phyloP scores from a whole-genome alignment of 352 stramenopile species.

The Globisporangium acanthophoron region DNA sequence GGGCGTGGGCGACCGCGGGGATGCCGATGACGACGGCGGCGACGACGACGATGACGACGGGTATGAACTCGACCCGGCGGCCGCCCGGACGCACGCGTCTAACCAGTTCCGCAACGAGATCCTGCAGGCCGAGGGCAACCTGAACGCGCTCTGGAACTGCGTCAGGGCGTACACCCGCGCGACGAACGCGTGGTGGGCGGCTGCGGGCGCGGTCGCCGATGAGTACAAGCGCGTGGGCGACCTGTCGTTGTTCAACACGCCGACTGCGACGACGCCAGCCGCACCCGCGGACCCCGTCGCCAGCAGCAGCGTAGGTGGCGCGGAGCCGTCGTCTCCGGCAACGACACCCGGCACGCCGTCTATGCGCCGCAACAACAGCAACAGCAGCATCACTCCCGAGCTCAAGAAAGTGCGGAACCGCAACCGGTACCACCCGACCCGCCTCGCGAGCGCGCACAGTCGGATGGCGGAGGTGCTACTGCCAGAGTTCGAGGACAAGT shows the following conservation, averaged over 20 bases:
- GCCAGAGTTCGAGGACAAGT: slow-evolving; percentile 35
- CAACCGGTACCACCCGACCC: slow-evolving; percentile 11
- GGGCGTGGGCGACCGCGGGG: slow-evolving; percentile 25
- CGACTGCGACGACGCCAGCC: slow-evolving; percentile 3
- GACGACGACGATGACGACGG: not conserved
- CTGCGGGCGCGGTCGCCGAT: slow-evolving; percentile 41
- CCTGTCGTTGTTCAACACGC: slow-evolving; percentile 41
- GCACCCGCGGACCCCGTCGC: not conserved
- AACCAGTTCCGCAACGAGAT: slow-evolving; percentile 69
- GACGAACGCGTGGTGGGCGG: slow-evolving; percentile 55
- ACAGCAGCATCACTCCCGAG: not conserved
- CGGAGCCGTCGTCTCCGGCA: not conserved
- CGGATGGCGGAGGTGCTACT: slow-evolving; percentile 31
- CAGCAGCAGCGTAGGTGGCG: not conserved
- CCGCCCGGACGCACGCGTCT: slow-evolving; percentile 17
- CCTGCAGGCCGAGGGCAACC: slow-evolving; percentile 60
- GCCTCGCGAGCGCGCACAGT: slow-evolving; percentile 24
- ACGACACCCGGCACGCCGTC: not conserved
- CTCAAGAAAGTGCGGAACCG: not conserved
- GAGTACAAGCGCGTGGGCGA: slow-evolving; percentile 60
- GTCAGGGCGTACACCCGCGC: slow-evolving; percentile 56
- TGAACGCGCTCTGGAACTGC: slow-evolving; percentile 74
- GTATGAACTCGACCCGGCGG: slow-evolving; percentile 4
- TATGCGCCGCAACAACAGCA: not conserved
- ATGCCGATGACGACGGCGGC: slow-evolving; percentile 16